Evolutionary conservation across 805 yeast species (phyloP), one percentile per base, ranked within the genome.

Genomic region (Candida easanensis): DNA sequence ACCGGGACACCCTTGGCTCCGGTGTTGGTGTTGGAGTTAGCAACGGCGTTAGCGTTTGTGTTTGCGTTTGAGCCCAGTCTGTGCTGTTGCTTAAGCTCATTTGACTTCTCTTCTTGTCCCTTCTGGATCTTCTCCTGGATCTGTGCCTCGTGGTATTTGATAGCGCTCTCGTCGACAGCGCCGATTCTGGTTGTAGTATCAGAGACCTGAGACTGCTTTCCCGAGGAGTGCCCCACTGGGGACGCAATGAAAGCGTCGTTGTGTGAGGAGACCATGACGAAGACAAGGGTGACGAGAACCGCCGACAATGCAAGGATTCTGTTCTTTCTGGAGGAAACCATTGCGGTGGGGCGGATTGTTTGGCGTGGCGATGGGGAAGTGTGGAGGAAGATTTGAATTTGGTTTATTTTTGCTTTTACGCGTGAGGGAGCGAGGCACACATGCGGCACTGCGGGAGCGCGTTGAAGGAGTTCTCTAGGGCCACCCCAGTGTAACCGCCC

Each of bases 221-320:
- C 21, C 9, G 27, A n/a, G n/a, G 11, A 7, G 27, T 22, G 22
- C 22, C n/a, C 18, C 17, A 36, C 25, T 18, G 39, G 17, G 18
- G 36, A 15, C n/a, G 18, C 28, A 46, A 14, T 14, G 23, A 31
- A 23, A 27, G 33, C 30, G 19, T 49, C 33, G 30, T 39, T 52
- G 48, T 61, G 63, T 4, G 65, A 46, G 25, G 63, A 49, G 9
- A 70, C 58, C 15, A 70, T 52, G 21, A 70, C 50, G 38, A 73
- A 60, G 8, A 73, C 51, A 6, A 70, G 43, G 3, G 69, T 55
- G 17, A 73, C 51, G 5, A 67, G 56, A 30, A 69, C 52, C 4
- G 75, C 69, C 15, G 76, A 68, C 17, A 73, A 56, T 8, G 66
- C 68, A n/a, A 71, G 50, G 21, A 69, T 57, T 46, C 75, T 60